phyloP scores from a whole-genome alignment of 148 eudicot genomes.

The Polygonum aviculare region DNA sequence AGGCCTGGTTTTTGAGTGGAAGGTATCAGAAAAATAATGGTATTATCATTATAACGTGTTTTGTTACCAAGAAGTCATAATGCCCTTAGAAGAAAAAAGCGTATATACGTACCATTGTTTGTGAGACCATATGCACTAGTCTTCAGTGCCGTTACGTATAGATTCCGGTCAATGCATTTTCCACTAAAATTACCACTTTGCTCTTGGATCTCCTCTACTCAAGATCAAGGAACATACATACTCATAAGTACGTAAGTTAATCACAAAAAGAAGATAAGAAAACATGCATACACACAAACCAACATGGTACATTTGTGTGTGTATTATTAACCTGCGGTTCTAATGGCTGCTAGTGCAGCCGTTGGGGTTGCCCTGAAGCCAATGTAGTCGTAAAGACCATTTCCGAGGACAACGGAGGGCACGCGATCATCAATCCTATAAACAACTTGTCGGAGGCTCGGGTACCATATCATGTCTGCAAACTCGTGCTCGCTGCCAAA shows the following conservation, averaged over 20 bases:
- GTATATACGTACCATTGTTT: slow-evolving; percentile 34
- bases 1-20: slow-evolving; percentile 18
- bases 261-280: neutral
- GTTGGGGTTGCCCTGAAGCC: slow-evolving; percentile 44
- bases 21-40: neutral
- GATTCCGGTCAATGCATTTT: slow-evolving; percentile 26
- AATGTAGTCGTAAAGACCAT: slow-evolving; percentile 35
- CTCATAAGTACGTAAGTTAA: neutral
- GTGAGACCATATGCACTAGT: slow-evolving; percentile 42
- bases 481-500: slow-evolving; percentile 56
- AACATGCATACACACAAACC: neutral
- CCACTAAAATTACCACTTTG: slow-evolving; percentile 26
- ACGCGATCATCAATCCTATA: slow-evolving; percentile 58
- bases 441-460: slow-evolving; percentile 36
- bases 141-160: slow-evolving; percentile 18
- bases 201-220: slow-evolving; percentile 51
- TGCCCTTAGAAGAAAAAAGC: neutral
- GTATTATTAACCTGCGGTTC: slow-evolving; percentile 29
- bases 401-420: slow-evolving; percentile 24
- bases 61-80: neutral
- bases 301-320: neutral
- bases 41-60: no score
- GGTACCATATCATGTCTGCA: slow-evolving; percentile 63
- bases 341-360: slow-evolving; percentile 15
- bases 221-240: neutral